Evolutionary conservation across 2,329 filamentous ascomycete species (phyloP).

Genomic region (Aureobasidium sp.): DNA sequence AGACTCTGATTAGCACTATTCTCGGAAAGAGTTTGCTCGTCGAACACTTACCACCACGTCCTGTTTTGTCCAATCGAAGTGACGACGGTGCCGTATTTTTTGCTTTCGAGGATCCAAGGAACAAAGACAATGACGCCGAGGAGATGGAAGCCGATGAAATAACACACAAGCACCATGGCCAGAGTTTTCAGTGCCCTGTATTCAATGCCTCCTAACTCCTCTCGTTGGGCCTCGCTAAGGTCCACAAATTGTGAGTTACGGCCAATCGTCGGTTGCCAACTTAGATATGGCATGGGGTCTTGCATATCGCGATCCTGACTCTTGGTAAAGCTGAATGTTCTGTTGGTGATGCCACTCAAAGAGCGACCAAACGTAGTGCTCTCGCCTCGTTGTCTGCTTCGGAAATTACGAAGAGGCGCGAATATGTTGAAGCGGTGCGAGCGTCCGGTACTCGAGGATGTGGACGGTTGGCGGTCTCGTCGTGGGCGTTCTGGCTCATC

Average conservation of each 20-base stretch:
- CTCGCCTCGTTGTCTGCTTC: constrained; percentile 1
- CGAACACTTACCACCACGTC: constrained; percentile 63
- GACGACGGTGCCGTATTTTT: constrained; percentile 60
- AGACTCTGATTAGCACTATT: not conserved
- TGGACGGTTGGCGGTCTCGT: constrained; percentile 19
- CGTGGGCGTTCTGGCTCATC: constrained; percentile 52
- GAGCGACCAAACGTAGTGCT: constrained; percentile 8
- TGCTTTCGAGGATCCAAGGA: constrained; percentile 68
- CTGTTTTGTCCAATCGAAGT: constrained; percentile 53
- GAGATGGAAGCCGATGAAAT: constrained; percentile 78
- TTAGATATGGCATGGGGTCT: constrained; percentile 76
- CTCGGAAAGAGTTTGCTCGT: too few species aligned
- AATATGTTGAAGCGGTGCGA: constrained; percentile 17
- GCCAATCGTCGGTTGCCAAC: constrained; percentile 85
- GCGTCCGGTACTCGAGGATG: not conserved
- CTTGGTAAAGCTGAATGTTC: constrained; percentile 16
- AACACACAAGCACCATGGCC: constrained; percentile 65
- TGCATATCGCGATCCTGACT: constrained; percentile 44
- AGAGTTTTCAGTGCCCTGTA: constrained; percentile 87
- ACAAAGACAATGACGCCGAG: constrained; percentile 66
- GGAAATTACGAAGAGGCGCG: not conserved
- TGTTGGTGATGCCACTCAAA: constrained; percentile 16
- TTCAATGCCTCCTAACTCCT: constrained; percentile 93
- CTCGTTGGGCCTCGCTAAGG: constrained; percentile 80
- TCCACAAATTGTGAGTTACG: constrained; percentile 91